Conservation (phyloP, 257 asterid genomes). For the Jacaranda mimosifolia region DNA sequence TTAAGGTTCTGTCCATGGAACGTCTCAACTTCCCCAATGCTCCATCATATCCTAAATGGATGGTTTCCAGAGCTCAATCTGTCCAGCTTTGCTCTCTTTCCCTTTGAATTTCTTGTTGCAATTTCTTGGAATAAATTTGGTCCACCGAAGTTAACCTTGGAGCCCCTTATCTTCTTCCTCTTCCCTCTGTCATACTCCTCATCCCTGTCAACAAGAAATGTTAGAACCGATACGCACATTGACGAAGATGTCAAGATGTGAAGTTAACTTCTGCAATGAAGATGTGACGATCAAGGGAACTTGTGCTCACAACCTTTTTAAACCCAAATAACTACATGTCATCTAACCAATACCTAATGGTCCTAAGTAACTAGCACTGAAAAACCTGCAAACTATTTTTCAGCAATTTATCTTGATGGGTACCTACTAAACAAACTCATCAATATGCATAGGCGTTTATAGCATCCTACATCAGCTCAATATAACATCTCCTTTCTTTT, state of each 20-base stretch:
- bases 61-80: slow-evolving; percentile 50
- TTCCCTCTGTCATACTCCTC: slow-evolving; percentile 96
- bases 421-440: background rate
- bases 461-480: background rate
- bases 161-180: slow-evolving; percentile 79
- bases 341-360: background rate
- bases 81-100: slow-evolving; percentile 57
- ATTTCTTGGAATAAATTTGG: slow-evolving; percentile 85
- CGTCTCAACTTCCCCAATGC: background rate
- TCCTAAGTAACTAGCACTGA: background rate
- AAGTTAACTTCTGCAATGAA: too few relatives aligned
- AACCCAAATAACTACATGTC: too few relatives aligned
- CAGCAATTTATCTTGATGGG: background rate
- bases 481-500: background rate
- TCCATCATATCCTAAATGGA: slow-evolving; percentile 69
- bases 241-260: too few relatives aligned
- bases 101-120: slow-evolving; percentile 53
- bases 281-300: too few relatives aligned
- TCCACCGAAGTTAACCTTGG: slow-evolving; percentile 57
- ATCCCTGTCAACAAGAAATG: slow-evolving; percentile 62
- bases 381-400: background rate
- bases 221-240: background rate
- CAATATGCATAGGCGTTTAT: background rate
- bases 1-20: too few relatives aligned
- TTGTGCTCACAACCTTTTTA: too few relatives aligned